Conservation (phyloP, 192 early-diverging fungal genomes). For the Coemansia sp. region DNA sequence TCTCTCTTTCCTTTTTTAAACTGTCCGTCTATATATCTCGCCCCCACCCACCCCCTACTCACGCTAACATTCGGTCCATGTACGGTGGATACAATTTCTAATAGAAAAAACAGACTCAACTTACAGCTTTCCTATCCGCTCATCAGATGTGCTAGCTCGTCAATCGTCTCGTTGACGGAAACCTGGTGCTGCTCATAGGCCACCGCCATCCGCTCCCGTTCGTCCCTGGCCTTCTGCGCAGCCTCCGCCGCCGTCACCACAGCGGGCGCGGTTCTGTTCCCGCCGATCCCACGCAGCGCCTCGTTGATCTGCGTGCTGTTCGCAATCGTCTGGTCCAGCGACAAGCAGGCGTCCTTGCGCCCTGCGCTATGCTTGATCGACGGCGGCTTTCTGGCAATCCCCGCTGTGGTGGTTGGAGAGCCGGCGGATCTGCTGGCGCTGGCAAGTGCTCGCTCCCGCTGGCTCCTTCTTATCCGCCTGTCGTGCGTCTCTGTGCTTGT, state of each 20-base stretch:
- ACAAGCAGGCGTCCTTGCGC: slow-evolving; percentile 21
- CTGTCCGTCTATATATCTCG: no score
- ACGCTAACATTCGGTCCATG: background rate
- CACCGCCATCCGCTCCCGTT: slow-evolving; percentile 27
- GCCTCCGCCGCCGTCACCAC: slow-evolving; percentile 21
- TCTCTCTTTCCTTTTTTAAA: no score
- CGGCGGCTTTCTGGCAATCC: background rate
- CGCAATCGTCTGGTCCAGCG: slow-evolving; percentile 27
- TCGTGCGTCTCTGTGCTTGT: background rate
- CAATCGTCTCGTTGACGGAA: slow-evolving; percentile 27
- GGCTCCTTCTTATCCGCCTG: slow-evolving; percentile 1
- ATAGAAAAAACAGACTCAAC: background rate
- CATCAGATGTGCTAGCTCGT: slow-evolving; percentile 49
- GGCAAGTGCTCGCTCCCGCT: slow-evolving; percentile 13
- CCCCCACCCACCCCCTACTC: no score
- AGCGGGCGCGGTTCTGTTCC: slow-evolving; percentile 3
- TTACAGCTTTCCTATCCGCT: background rate
- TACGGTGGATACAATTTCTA: background rate
- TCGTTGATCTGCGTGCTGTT: slow-evolving; percentile 19
- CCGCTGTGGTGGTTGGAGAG: no score
- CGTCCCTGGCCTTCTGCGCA: slow-evolving; percentile 17
- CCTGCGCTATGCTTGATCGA: slow-evolving; percentile 44
- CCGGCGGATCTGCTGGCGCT: no score
- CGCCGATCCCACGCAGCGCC: slow-evolving; percentile 31
- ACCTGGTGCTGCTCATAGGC: slow-evolving; percentile 39